Conservation (phyloP, 2,329 filamentous ascomycete species). For the Talaromyces amestolkiae region DNA sequence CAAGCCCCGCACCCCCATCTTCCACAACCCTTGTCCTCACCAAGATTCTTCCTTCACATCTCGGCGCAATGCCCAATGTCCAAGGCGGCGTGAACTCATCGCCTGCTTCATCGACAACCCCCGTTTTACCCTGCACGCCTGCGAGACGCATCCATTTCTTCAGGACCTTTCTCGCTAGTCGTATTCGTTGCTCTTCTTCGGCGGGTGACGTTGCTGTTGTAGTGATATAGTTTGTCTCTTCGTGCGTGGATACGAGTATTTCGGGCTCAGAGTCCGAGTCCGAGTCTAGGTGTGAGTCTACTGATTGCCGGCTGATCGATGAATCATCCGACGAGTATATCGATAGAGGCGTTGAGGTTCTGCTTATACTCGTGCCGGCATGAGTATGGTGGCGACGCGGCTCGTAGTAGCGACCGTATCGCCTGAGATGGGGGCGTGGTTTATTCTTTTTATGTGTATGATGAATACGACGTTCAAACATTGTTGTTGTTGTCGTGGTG, state of each 20-base stretch:
- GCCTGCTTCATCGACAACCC: conserved; percentile 57
- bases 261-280: conserved; percentile 44
- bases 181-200: conserved; percentile 56
- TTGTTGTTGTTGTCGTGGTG: conserved; percentile 9
- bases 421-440: conserved; percentile 12
- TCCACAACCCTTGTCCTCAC: conserved; percentile 6
- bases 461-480: conserved; percentile 5
- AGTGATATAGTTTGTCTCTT: conserved; percentile 39
- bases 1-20: background rate
- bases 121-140: conserved; percentile 53
- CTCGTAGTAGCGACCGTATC: conserved; percentile 19
- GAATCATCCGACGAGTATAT: conserved; percentile 11
- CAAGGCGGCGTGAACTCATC: conserved; percentile 66
- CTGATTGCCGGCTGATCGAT: conserved; percentile 5
- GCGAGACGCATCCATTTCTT: conserved; percentile 70
- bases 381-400: conserved; percentile 9
- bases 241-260: conserved; percentile 35
- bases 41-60: conserved; percentile 70
- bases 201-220: conserved; percentile 40
- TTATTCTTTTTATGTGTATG: background rate
- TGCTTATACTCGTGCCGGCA: background rate
- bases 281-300: conserved; percentile 37
- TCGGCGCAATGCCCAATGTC: conserved; percentile 77
- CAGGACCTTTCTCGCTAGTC: conserved; percentile 67
- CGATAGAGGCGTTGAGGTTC: background rate